A percentile compares a stretch with the other conserved stretches of the same genome.
Evolutionary conservation across 2,329 filamentous ascomycete genomes (phyloP).

Genomic region (Trichoderma pleuroti): DNA sequence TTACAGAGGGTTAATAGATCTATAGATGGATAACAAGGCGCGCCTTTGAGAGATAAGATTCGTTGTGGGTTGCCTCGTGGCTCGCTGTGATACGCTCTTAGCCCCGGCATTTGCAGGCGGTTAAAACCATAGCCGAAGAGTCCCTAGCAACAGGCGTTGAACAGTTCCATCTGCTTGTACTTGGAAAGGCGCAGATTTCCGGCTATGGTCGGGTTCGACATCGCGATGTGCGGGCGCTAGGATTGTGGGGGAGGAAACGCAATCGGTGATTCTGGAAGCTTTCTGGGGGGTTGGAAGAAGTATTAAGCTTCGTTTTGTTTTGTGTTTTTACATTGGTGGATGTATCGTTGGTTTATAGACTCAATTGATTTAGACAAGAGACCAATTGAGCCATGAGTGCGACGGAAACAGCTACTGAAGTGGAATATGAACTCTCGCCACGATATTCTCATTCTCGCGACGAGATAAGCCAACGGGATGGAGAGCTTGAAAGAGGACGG

Average conservation of each 20-base stretch:
- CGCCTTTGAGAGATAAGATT: not conserved
- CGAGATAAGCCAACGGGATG: not conserved
- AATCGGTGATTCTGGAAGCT: not conserved
- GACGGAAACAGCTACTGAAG: not conserved
- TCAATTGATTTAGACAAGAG: not conserved
- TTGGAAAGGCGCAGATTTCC: not conserved
- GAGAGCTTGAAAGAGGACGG: not conserved
- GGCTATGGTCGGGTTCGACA: conserved; percentile 5
- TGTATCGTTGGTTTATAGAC: not conserved
- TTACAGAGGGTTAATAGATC: not conserved
- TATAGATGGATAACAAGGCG: conserved; percentile 2
- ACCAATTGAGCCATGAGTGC: not conserved
- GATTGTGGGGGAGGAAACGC: not conserved
- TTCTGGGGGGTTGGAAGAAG: not conserved
- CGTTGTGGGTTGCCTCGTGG: not conserved
- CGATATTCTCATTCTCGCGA: not conserved
- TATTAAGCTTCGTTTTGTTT: not conserved
- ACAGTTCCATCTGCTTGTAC: not conserved
- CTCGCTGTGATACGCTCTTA: not conserved
- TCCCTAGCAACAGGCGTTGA: not conserved
- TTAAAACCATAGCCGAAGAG: not conserved
- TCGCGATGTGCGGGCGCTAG: not conserved
- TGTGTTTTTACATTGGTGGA: not conserved
- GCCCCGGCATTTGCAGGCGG: not conserved
- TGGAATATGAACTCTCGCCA: not conserved